Percentiles rank a stretch among this genome's conserved stretches.
These are phyloP conservation scores for Cercospora sp. DNA, from an alignment of 2,329 filamentous ascomycete species.

Conservation along the genomic window DNA sequence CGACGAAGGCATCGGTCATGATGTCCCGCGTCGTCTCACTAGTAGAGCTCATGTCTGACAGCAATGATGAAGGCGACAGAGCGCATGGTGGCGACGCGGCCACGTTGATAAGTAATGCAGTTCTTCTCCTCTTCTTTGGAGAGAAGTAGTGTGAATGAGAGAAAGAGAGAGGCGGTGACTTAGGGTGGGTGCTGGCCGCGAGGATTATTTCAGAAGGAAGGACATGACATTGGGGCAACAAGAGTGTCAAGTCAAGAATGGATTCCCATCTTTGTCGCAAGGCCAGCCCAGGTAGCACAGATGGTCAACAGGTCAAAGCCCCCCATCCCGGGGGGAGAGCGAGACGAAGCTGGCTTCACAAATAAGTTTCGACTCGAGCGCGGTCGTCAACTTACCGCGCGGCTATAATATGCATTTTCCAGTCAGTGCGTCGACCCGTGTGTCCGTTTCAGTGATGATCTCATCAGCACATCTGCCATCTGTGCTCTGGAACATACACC, in stretches of 20 bases:
- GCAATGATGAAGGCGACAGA: background rate
- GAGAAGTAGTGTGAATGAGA: background rate
- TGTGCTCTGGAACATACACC: background rate
- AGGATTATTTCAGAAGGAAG: background rate
- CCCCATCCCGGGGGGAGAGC: conserved; percentile 5
- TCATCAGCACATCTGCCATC: background rate
- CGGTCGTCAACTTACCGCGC: conserved; percentile 7
- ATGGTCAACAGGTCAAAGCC: conserved; percentile 13
- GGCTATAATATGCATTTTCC: conserved; percentile 4
- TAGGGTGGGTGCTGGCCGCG: background rate
- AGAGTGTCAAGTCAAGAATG: background rate
- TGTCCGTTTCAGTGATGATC: conserved; percentile 1
- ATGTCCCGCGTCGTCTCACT: conserved; percentile 23
- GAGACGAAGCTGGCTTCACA: conserved; percentile 12
- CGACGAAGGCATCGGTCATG: conserved; percentile 27
- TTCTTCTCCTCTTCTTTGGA: background rate
- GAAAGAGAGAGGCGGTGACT: background rate
- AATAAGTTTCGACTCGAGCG: conserved; percentile 9
- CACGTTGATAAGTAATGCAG: background rate
- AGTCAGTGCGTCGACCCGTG: conserved; percentile 1
- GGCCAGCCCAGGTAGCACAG: conserved; percentile 16
- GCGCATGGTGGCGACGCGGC: conserved; percentile 3
- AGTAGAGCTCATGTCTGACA: background rate
- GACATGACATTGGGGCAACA: background rate
- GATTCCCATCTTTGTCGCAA: conserved; percentile 12